These are phyloP conservation scores for Vanrija sp. DNA, from an alignment of 1,284 basidiomycete species.

Conservation along the genomic window DNA sequence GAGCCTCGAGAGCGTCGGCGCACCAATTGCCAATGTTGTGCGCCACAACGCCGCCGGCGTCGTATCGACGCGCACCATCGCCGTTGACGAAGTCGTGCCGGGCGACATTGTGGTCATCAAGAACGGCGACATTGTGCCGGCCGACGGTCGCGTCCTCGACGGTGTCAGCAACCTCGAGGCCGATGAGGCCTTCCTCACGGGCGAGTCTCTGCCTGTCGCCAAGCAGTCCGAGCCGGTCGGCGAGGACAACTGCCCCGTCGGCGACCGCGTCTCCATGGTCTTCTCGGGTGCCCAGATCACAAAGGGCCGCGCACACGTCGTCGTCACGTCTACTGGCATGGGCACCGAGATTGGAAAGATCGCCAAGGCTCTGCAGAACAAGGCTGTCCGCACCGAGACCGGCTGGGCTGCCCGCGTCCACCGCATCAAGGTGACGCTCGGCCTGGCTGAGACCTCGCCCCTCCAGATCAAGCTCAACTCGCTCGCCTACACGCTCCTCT, in stretches of 20 bases:
- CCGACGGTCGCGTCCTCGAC: conserved; percentile 55
- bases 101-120: conserved; percentile 60
- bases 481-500: conserved; percentile 61
- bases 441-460: conserved; percentile 55
- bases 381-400: conserved; percentile 42
- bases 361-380: conserved; percentile 52
- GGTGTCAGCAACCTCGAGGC: conserved; percentile 55
- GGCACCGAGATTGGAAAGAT: conserved; percentile 63
- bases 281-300: conserved; percentile 62
- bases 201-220: conserved; percentile 63
- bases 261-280: conserved; percentile 49
- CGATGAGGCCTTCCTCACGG: conserved; percentile 67
- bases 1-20: conserved; percentile 48
- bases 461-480: conserved; percentile 61
- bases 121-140: conserved; percentile 60
- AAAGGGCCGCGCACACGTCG: conserved; percentile 61
- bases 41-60: conserved; percentile 37
- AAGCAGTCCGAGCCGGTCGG: conserved; percentile 54
- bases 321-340: conserved; percentile 64
- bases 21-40: conserved; percentile 62
- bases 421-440: conserved; percentile 48
- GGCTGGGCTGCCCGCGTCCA: conserved; percentile 45
- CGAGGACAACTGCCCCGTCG: conserved; percentile 53
- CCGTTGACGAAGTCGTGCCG: conserved; percentile 60
- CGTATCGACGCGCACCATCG: conserved; percentile 52